Evolutionary conservation across 208 protist species (phyloP).

Genomic region (Trypanosoma congolense): DNA sequence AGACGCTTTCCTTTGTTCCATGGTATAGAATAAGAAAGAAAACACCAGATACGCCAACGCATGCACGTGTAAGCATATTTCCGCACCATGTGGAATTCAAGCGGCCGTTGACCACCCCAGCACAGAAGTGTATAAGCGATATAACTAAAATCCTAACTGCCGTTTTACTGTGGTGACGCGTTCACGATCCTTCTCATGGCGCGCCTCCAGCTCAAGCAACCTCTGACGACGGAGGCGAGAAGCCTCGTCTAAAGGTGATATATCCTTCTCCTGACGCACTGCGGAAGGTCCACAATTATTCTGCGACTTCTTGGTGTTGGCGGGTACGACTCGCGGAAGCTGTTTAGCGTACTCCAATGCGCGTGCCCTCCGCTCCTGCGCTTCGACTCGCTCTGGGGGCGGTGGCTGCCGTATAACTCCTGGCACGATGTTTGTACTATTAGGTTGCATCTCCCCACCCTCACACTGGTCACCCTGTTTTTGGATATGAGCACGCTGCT

Average conservation of each 20-base stretch:
- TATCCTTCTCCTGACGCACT: neutral
- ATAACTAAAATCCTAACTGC: constrained; percentile 25
- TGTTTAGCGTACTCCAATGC: constrained; percentile 56
- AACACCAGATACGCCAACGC: too few species aligned
- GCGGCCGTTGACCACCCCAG: too few species aligned
- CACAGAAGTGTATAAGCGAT: neutral
- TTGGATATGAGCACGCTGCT: constrained; percentile 17
- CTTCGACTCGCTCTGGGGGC: constrained; percentile 32
- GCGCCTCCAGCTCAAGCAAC: constrained; percentile 51
- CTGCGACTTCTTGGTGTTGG: neutral
- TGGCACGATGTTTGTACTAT: neutral
- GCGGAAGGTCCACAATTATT: neutral
- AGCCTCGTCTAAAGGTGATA: constrained; percentile 17
- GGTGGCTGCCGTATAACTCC: constrained; percentile 22
- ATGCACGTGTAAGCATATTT: too few species aligned
- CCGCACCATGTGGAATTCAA: too few species aligned
- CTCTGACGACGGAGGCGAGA: constrained; percentile 26
- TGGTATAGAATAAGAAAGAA: too few species aligned
- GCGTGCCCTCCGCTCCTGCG: constrained; percentile 42
- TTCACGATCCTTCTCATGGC: constrained; percentile 43
- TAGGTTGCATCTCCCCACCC: neutral
- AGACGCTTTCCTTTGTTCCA: too few species aligned
- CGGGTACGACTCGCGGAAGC: constrained; percentile 7
- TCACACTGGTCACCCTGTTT: neutral
- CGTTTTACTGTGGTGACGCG: constrained; percentile 46